phyloP scores from a whole-genome alignment of 1,284 basidiomycete species.

The Ustilago vetiveriae region DNA sequence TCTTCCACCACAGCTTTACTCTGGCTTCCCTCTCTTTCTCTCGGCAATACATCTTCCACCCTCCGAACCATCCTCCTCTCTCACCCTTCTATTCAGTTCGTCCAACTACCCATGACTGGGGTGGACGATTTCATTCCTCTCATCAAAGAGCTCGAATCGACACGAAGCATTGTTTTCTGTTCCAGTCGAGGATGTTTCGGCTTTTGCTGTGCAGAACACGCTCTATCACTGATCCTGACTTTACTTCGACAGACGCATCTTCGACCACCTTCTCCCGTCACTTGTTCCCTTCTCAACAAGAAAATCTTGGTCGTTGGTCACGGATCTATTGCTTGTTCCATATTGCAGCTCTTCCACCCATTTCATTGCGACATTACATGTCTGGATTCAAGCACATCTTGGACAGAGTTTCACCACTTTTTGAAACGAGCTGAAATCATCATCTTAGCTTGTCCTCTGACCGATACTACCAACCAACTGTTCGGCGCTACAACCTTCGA shows the following conservation, averaged over 20 bases:
- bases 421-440: conserved; percentile 22
- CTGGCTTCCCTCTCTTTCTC: conserved; percentile 21
- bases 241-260: conserved; percentile 12
- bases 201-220: conserved; percentile 52
- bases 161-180: conserved; percentile 26
- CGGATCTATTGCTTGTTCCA: conserved; percentile 32
- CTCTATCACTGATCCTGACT: conserved; percentile 27
- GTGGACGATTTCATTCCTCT: conserved; percentile 37
- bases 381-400: conserved; percentile 5
- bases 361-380: conserved; percentile 28
- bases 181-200: conserved; percentile 52
- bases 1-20: conserved; percentile 2
- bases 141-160: conserved; percentile 2
- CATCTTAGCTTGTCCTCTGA: conserved; percentile 47
- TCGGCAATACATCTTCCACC: conserved; percentile 7
- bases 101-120: conserved; percentile 57
- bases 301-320: conserved; percentile 42
- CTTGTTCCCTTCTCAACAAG: conserved; percentile 10
- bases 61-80: not conserved
- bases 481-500: conserved; percentile 12
- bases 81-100: conserved; percentile 11
- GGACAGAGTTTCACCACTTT: not conserved
- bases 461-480: conserved; percentile 16
- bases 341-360: conserved; percentile 12
- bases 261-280: not conserved